phyloP scores from a whole-genome alignment of 2,329 filamentous ascomycete species.

The Pestalotiopsis sp. region DNA sequence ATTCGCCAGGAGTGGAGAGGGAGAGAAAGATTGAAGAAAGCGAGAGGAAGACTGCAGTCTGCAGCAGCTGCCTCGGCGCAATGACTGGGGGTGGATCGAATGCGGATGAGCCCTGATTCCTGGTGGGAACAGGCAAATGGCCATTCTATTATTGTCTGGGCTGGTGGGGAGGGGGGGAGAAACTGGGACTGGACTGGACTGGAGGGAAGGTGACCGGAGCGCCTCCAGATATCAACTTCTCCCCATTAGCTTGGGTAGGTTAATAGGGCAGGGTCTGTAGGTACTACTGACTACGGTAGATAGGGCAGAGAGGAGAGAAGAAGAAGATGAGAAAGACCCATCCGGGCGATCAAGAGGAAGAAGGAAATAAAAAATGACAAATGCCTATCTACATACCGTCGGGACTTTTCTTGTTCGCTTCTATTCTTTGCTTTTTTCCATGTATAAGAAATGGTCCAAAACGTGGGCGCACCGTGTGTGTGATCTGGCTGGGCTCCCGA shows the following conservation, averaged over 20 bases:
- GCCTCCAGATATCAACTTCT: not conserved
- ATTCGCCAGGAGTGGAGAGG: not conserved
- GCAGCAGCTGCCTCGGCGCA: slow-evolving; percentile 4
- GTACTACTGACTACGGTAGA: not conserved
- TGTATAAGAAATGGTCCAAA: not conserved
- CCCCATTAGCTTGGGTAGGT: not conserved
- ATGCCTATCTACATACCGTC: not conserved
- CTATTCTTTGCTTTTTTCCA: not conserved
- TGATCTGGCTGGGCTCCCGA: not conserved
- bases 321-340: not conserved
- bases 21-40: not conserved
- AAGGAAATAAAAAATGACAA: not conserved
- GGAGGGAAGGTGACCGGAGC: not conserved
- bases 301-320: not conserved
- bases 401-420: not conserved
- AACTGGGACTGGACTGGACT: not conserved
- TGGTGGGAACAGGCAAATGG: not conserved
- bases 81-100: not conserved
- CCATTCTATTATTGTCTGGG: not conserved
- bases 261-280: not conserved
- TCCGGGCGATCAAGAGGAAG: no score
- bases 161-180: not conserved
- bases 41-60: not conserved
- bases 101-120: not conserved
- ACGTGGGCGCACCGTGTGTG: not conserved